Conservation (phyloP, 257 asterid genomes). For the Solanum chilense region DNA sequence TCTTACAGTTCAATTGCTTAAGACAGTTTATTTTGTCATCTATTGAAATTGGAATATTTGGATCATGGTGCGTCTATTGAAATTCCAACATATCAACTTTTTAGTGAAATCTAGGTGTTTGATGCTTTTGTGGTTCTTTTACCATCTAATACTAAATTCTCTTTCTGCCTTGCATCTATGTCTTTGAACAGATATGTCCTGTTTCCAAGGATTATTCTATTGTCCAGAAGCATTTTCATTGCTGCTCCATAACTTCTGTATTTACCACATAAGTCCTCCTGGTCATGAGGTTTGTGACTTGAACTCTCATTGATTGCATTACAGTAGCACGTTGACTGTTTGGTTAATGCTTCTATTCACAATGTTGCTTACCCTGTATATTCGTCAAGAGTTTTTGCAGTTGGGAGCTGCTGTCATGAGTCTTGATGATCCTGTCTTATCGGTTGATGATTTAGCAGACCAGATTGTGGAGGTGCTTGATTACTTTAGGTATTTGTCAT, state of each 20-base stretch:
- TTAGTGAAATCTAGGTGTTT: neutral
- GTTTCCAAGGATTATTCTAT: conserved; percentile 44
- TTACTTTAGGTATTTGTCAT: conserved; percentile 28
- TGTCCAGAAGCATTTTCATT: conserved; percentile 44
- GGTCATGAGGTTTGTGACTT: conserved; percentile 40
- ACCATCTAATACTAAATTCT: conserved; percentile 3
- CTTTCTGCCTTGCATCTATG: neutral
- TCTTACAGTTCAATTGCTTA: neutral
- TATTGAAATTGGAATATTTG: neutral
- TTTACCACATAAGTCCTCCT: conserved; percentile 44
- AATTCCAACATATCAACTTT: neutral
- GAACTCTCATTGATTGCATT: neutral
- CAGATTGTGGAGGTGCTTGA: conserved; percentile 40
- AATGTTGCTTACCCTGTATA: conserved; percentile 7
- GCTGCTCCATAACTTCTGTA: conserved; percentile 43
- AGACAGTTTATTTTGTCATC: neutral
- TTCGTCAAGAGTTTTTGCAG: conserved; percentile 23
- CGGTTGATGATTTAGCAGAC: conserved; percentile 44
- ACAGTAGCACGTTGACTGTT: neutral
- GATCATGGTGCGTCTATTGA: neutral
- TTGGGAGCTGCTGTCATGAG: conserved; percentile 28
- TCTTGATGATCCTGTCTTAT: conserved; percentile 19
- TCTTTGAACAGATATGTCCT: conserved; percentile 36
- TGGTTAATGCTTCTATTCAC: neutral
- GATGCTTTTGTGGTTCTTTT: neutral